Base-by-base conservation (phyloP, 164 flowering plant genomes). In the Dillenia suffruticosa region DNA sequence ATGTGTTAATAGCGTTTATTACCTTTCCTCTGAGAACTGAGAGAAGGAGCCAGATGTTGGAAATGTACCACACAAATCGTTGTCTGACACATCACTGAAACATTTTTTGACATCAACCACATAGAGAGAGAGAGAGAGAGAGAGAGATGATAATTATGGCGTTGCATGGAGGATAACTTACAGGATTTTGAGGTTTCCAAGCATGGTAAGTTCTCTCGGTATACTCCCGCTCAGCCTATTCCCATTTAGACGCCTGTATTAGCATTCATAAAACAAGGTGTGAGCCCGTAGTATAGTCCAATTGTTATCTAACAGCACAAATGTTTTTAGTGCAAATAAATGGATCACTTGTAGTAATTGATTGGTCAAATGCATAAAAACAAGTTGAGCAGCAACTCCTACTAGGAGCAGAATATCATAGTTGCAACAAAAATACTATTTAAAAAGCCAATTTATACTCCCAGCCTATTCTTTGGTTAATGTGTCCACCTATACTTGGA, bases 21-120 rank as follows among this genome's bases (percentile, higher is more conserved):
- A 88, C 95, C 95, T 86, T 67, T 78, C 80, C 68, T 81, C 89
- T 8, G 85, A 46, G 71, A 88, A 77, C 72, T 81, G 82, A 43
- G 81, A 74, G 75, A 88, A 86, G 7, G 90, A 74, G 26, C 90
- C 96, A 13, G 79, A 63, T 9, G 81, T 76, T 14, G 96, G 92
- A 45, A 88, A 74, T 49, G 90, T 83, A 26, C 92, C 96, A 62
- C 92, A 83, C 56, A 88, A 62, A 68, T 88, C 77, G 44, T 88
- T 88, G 71, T 78, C 71, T 12, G 96, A 88, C 44, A 88, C 82
- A 58, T 88, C 88, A 13, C 95, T 88, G 85, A 68, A 69, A 15
- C 66, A 0, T 32, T 54, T 32, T 58, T 5, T 52, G 22, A 12
- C 17, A 14, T 51, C 16, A 2, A 11, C 17, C n/a, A 5, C n/a